Conservation (phyloP, 1,284 basidiomycete species). For the Sporisorium sorghi region DNA sequence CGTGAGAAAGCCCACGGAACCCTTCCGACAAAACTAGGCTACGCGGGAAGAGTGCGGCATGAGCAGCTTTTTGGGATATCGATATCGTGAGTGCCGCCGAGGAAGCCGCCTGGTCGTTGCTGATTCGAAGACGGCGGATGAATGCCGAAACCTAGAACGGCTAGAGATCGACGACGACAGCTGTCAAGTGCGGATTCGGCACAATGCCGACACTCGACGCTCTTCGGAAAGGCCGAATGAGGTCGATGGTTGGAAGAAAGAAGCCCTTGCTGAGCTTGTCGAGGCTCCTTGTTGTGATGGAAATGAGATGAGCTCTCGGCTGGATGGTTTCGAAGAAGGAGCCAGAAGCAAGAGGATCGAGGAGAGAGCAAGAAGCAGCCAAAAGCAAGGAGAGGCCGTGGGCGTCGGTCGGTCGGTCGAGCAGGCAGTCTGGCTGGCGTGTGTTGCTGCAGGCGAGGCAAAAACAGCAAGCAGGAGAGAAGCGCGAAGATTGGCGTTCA, state of each 20-base stretch:
- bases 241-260: background rate
- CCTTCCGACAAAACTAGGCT: background rate
- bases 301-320: background rate
- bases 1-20: slow-evolving; percentile 7
- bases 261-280: background rate
- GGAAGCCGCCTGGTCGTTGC: background rate
- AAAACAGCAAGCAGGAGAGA: background rate
- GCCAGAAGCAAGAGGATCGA: background rate
- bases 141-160: background rate
- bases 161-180: background rate
- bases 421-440: background rate
- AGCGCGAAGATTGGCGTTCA: slow-evolving; percentile 3
- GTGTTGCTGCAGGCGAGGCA: background rate
- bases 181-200: background rate
- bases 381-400: slow-evolving; percentile 1
- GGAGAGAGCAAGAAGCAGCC: background rate
- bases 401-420: slow-evolving; percentile 2
- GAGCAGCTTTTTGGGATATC: background rate
- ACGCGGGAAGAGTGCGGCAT: background rate
- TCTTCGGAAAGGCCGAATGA: background rate
- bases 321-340: slow-evolving; percentile 3
- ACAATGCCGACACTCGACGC: background rate
- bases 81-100: background rate
- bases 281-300: background rate
- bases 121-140: background rate